Evolutionary conservation across 495 filamentous ascomycete genomes (phyloP).

Genomic region (Penicillium cosmopolitanum): DNA sequence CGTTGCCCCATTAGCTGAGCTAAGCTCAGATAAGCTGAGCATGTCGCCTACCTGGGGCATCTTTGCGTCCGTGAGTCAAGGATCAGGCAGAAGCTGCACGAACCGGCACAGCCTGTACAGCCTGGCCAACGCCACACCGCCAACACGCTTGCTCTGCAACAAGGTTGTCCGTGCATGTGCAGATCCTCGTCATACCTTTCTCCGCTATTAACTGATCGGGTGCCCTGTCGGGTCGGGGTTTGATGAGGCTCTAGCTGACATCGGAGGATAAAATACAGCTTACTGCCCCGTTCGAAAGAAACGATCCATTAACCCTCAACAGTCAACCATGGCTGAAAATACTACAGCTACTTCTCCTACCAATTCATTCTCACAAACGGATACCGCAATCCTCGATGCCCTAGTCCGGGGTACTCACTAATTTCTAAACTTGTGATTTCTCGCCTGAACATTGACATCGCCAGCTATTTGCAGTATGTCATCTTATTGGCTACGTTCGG

Average conservation of each 20-base stretch:
- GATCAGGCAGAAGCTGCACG: background rate
- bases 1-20: background rate
- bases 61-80: background rate
- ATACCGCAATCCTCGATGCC: constrained; percentile 63
- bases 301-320: background rate
- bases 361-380: constrained; percentile 22
- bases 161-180: background rate
- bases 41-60: background rate
- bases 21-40: background rate
- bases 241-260: background rate
- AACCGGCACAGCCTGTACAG: background rate
- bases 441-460: constrained; percentile 70
- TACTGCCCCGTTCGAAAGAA: background rate
- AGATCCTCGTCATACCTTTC: background rate
- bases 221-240: background rate
- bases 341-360: constrained; percentile 25
- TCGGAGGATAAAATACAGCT: constrained; percentile 1
- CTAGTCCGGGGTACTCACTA: constrained; percentile 73
- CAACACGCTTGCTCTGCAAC: background rate
- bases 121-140: background rate
- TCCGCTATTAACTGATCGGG: background rate
- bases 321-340: constrained; percentile 28
- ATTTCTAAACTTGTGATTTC: constrained; percentile 62
- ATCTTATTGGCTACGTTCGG: constrained; percentile 53
- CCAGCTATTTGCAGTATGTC: constrained; percentile 67